A percentile compares a stretch with the other conserved stretches of the same genome.
phyloP scores from a whole-genome alignment of 257 asterid genomes.

The Leonotis leonurus region DNA sequence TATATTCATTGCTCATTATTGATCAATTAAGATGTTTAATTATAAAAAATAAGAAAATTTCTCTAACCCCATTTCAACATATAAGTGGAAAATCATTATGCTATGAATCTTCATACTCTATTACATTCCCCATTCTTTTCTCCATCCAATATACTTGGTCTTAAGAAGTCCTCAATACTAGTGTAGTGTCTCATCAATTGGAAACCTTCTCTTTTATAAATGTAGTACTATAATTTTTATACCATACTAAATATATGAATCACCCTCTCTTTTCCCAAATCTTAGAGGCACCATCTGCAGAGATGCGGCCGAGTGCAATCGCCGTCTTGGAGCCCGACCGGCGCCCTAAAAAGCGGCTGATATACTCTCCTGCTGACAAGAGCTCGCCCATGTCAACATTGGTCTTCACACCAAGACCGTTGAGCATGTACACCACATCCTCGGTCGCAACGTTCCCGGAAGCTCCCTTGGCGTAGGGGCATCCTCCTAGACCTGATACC shows the following conservation, averaged over 20 bases:
- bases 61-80: too few relatives aligned
- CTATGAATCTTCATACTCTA: too few relatives aligned
- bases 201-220: neutral
- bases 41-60: too few relatives aligned
- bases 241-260: neutral
- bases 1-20: too few relatives aligned
- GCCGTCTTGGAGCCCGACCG: conserved; percentile 79
- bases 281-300: conserved; percentile 30
- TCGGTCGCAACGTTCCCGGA: conserved; percentile 92
- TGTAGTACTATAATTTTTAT: conserved; percentile 2
- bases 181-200: neutral
- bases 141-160: neutral
- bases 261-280: conserved; percentile 13
- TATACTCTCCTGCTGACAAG: conserved; percentile 68
- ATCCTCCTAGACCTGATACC: conserved; percentile 81
- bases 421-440: conserved; percentile 87
- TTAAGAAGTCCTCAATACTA: neutral
- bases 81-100: too few relatives aligned
- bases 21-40: too few relatives aligned
- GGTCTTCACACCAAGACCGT: conserved; percentile 67
- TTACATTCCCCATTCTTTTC: neutral
- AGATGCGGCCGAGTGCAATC: conserved; percentile 44
- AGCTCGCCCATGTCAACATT: conserved; percentile 62
- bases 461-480: conserved; percentile 92
- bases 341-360: conserved; percentile 56